A percentile compares a stretch with the other conserved stretches of the same genome.
Conservation (phyloP, 805 yeast species). For the Zygosaccharomyces rouxii region DNA sequence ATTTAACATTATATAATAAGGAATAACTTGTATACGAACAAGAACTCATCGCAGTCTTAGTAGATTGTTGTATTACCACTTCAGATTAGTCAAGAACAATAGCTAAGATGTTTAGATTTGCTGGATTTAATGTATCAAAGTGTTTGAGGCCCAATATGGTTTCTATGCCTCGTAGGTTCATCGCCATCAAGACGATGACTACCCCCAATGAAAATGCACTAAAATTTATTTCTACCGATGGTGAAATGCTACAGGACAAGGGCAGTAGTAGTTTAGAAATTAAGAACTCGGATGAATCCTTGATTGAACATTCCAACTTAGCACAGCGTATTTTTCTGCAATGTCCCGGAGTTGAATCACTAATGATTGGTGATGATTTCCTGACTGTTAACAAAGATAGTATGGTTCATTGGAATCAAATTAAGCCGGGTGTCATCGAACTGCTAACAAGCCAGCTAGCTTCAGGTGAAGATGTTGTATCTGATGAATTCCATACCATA, state of each 20-base stretch:
- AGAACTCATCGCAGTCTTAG: background rate
- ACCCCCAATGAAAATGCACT: constrained; percentile 77
- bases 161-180: constrained; percentile 15
- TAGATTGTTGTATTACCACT: background rate
- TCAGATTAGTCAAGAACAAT: background rate
- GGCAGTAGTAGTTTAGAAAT: constrained; percentile 35
- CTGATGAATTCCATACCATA: constrained; percentile 29
- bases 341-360: constrained; percentile 52
- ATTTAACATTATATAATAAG: background rate
- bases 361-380: constrained; percentile 72
- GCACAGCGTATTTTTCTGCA: constrained; percentile 53
- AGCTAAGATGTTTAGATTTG: background rate
- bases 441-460: constrained; percentile 30
- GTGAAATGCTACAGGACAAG: constrained; percentile 32
- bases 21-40: background rate
- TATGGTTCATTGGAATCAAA: constrained; percentile 64
- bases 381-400: constrained; percentile 67
- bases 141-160: constrained; percentile 1
- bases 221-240: constrained; percentile 48
- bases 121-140: background rate
- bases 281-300: constrained; percentile 32
- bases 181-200: constrained; percentile 42
- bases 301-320: constrained; percentile 50
- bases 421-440: constrained; percentile 56
- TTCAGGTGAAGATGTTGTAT: constrained; percentile 27